These are phyloP conservation scores for Cryptosporidium viatorum DNA, from an alignment of 169 alveolate species.

Conservation along the genomic window DNA sequence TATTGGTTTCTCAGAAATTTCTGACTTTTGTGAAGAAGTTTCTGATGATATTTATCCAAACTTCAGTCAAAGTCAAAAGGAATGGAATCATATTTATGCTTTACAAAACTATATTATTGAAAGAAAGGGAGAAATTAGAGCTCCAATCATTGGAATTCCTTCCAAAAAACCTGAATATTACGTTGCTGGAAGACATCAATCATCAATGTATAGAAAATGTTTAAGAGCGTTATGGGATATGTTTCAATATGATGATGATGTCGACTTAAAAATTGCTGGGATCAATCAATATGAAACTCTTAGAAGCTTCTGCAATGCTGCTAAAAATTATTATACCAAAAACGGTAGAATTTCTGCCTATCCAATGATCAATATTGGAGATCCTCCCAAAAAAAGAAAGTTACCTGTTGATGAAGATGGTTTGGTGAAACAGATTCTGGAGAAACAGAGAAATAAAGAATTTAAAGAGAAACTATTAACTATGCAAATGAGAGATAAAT, in stretches of 20 bases:
- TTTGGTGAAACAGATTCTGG: conserved; percentile 23
- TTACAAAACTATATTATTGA: conserved; percentile 51
- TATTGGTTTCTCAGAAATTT: conserved; percentile 37
- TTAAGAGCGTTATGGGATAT: conserved; percentile 74
- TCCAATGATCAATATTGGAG: conserved; percentile 55
- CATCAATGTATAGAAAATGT: conserved; percentile 73
- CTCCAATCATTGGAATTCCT: conserved; percentile 67
- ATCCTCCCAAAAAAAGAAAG: conserved; percentile 25
- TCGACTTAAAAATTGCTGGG: conserved; percentile 60
- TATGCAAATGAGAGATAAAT: neutral
- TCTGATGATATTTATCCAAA: conserved; percentile 71
- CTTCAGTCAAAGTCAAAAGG: conserved; percentile 11
- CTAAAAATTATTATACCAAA: conserved; percentile 62
- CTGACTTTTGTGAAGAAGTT: conserved; percentile 72
- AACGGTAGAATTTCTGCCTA: conserved; percentile 59
- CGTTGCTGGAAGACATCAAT: conserved; percentile 70
- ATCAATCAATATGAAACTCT: conserved; percentile 64
- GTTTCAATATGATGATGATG: conserved; percentile 73
- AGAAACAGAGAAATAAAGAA: conserved; percentile 16
- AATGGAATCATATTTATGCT: conserved; percentile 51
- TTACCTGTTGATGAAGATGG: neutral
- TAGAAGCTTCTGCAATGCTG: conserved; percentile 71
- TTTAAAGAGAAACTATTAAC: conserved; percentile 25
- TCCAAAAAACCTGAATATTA: conserved; percentile 40
- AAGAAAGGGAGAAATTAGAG: conserved; percentile 29